These are phyloP conservation scores for Acer yangbiense DNA, from an alignment of 345 rosid species.

Conservation along the genomic window DNA sequence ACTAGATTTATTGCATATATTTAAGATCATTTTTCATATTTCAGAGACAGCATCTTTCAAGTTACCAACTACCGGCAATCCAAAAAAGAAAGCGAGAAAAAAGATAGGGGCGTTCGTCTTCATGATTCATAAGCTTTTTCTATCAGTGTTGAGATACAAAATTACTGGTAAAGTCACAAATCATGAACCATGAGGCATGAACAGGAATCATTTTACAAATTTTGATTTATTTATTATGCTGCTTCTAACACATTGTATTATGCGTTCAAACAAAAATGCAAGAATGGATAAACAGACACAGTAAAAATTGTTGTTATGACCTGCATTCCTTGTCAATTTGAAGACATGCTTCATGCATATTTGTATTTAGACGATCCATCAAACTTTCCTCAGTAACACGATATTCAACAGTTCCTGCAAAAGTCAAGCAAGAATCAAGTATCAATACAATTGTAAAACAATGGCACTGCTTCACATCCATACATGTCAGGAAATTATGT, in stretches of 20 bases:
- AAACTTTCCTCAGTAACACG: conserved; percentile 67
- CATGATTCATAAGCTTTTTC: background rate
- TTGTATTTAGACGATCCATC: conserved; percentile 67
- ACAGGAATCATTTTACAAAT: background rate
- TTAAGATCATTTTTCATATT: too few species aligned
- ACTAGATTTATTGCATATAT: background rate
- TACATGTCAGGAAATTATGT: background rate
- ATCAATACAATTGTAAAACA: background rate
- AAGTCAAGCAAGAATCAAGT: conserved; percentile 7
- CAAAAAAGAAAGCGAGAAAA: background rate
- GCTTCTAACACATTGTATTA: background rate
- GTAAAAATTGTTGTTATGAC: conserved; percentile 31
- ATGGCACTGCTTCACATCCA: background rate
- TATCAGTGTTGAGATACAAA: background rate
- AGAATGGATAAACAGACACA: background rate
- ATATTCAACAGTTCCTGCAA: conserved; percentile 46
- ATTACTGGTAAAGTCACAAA: background rate
- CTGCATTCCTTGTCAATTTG: conserved; percentile 71
- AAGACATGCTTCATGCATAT: conserved; percentile 68
- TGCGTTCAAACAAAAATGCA: conserved; percentile 7
- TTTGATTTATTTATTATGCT: background rate
- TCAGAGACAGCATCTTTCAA: too few species aligned
- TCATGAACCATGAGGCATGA: background rate
- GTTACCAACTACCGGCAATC: too few species aligned
- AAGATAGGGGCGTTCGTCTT: background rate